These are phyloP conservation scores for Oryza meyeriana DNA, from an alignment of 176 grass and related monocot species.

Conservation along the genomic window DNA sequence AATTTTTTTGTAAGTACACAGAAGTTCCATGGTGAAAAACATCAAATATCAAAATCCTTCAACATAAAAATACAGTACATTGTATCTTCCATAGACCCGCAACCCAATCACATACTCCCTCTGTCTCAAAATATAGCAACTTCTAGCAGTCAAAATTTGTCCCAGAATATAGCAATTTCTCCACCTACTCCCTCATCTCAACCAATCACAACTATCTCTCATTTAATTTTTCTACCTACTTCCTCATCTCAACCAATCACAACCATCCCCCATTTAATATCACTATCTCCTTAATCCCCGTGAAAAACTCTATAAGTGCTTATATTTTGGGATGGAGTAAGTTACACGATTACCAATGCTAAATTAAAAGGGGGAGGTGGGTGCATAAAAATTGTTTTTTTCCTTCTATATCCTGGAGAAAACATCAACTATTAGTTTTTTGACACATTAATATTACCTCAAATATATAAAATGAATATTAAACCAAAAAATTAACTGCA, in stretches of 20 bases:
- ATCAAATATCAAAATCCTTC: conserved; percentile 12
- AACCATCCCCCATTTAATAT: too few relatives aligned
- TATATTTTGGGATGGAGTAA: too few relatives aligned
- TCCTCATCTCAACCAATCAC: too few relatives aligned
- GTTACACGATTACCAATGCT: conserved; percentile 4
- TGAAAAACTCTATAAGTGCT: too few relatives aligned
- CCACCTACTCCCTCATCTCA: too few relatives aligned
- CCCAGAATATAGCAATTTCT: too few relatives aligned
- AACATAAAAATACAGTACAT: conserved; percentile 17
- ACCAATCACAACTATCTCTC: too few relatives aligned
- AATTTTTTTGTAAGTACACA: conserved; percentile 14
- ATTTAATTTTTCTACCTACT: too few relatives aligned
- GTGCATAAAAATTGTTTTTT: background rate
- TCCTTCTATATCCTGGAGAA: background rate
- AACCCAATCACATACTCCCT: conserved; percentile 12
- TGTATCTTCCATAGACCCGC: background rate
- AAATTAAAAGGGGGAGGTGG: background rate
- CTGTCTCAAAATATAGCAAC: too few relatives aligned
- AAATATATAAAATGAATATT: conserved; percentile 5
- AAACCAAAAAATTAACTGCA: conserved; percentile 6
- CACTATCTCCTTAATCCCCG: too few relatives aligned
- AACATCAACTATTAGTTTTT: background rate
- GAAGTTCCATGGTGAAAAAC: conserved; percentile 20
- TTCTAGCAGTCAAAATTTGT: too few relatives aligned
- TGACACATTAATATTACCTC: background rate